Base-by-base conservation (phyloP, 352 stramenopile genomes). In the Globisporangium cederbergense region DNA sequence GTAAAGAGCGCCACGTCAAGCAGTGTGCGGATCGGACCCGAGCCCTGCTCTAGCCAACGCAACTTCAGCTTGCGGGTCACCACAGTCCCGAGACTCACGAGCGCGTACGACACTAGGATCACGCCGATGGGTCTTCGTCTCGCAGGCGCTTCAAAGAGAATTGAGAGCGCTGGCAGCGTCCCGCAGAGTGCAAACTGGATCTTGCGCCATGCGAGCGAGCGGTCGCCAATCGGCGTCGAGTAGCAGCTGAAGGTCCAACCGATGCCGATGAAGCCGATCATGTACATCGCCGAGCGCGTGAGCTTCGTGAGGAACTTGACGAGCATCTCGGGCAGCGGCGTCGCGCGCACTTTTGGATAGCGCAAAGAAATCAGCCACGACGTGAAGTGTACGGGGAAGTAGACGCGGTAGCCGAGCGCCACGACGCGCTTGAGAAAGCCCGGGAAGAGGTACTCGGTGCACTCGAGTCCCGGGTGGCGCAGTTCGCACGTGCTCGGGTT, bases 71-170 rank as follows among this genome's bases (percentile, higher is more conserved):
- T 51, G 22, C 73, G 64, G 25, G 72, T 74, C 4, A 73, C 58
- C 18, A 88, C 78, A 3, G 69, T 75, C 30, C 72, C 73, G 50
- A 86, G 67, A 46, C 78, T 90, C 52, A 87, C 64, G 7, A 86
- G 78, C 62, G 71, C 71, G 43, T 90, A 90, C 40, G 81, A 86
- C 20, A 73, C 72, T 49, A 90, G 77, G 64, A 90, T 86, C 8
- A 90, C 71, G 16, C 75, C 78, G 51, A 88, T 84, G 1, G 77
- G 78, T 2, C 72, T 70, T 20, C 79, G 64, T 20, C 81, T 67
- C 9, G 75, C 79, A 2, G 71, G 70, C 4, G 74, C 73, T 62
- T 90, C 81, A 46, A 83, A 81, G 46, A 88, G 71, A 40, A 90
- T 71, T 45, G 81, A 71, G 8, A 76, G 51, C 18, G 77, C 74